These are phyloP conservation scores for Fraxinus albicans DNA, from an alignment of 305 asterid genomes.

Conservation along the genomic window DNA sequence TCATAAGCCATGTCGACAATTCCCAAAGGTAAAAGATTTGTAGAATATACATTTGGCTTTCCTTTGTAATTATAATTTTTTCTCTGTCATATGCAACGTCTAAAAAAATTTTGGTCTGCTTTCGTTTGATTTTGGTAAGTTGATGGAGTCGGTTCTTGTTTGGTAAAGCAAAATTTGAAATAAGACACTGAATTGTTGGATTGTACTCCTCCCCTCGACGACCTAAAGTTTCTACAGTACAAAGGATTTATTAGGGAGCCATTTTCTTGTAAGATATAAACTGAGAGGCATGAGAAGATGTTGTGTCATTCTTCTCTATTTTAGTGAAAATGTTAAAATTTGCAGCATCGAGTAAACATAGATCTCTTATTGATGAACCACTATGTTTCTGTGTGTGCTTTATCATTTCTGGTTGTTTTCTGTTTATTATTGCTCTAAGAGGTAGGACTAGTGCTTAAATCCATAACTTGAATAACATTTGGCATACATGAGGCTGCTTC, in stretches of 20 bases:
- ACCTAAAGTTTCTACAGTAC: background rate
- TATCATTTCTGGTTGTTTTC: background rate
- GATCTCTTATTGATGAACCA: background rate
- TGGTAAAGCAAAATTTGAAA: background rate
- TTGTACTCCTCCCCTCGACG: background rate
- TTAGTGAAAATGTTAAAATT: background rate
- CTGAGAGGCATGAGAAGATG: background rate
- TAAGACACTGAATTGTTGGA: background rate
- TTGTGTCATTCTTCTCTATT: background rate
- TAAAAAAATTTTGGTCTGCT: background rate
- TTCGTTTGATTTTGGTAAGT: background rate
- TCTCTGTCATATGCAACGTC: background rate
- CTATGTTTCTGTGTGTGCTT: background rate
- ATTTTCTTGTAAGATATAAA: background rate
- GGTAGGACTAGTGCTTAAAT: background rate
- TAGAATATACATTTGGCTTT: background rate
- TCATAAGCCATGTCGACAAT: constrained; percentile 34
- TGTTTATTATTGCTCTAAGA: background rate
- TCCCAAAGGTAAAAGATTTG: constrained; percentile 53
- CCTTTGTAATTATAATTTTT: background rate
- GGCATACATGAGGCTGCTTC: background rate
- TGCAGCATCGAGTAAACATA: background rate
- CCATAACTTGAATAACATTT: background rate
- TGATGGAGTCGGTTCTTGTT: background rate
- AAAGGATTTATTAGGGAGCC: background rate